Conservation (phyloP, 2,329 filamentous ascomycete species). For the Spiromastix sp. region DNA sequence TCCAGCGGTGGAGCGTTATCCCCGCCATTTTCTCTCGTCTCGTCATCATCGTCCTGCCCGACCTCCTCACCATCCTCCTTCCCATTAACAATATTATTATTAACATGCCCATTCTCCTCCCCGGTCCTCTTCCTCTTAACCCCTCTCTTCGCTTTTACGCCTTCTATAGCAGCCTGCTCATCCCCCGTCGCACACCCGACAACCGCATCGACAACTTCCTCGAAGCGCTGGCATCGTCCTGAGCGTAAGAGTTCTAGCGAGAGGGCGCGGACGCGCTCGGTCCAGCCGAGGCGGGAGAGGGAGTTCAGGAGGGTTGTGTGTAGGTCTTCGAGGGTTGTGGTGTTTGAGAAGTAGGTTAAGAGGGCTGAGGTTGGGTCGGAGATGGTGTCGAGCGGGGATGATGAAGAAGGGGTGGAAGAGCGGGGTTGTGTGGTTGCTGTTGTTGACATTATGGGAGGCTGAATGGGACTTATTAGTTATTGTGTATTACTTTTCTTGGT, state of each 20-base stretch:
- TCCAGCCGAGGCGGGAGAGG: slow-evolving; percentile 50
- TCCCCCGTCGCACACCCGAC: slow-evolving; percentile 34
- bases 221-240: slow-evolving; percentile 46
- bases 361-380: slow-evolving; percentile 31
- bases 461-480: slow-evolving; percentile 3
- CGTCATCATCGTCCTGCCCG: slow-evolving; percentile 6
- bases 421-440: slow-evolving; percentile 51
- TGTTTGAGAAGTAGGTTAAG: slow-evolving; percentile 36
- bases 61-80: slow-evolving; percentile 1
- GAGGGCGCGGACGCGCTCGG: slow-evolving; percentile 44
- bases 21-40: slow-evolving; percentile 3
- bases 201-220: slow-evolving; percentile 45
- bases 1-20: slow-evolving; percentile 1
- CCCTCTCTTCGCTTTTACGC: slow-evolving; percentile 15
- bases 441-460: neutral
- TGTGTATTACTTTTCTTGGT: neutral
- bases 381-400: slow-evolving; percentile 20
- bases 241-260: slow-evolving; percentile 47
- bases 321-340: slow-evolving; percentile 44
- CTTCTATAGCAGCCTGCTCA: slow-evolving; percentile 21
- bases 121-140: slow-evolving; percentile 14
- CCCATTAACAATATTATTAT: slow-evolving; percentile 1
- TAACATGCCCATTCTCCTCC: slow-evolving; percentile 10
- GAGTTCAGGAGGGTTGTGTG: slow-evolving; percentile 44
- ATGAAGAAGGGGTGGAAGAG: slow-evolving; percentile 13